These are phyloP conservation scores for Heterobasidion irregulare DNA, from an alignment of 1,284 basidiomycete genomes.

Conservation along the genomic window DNA sequence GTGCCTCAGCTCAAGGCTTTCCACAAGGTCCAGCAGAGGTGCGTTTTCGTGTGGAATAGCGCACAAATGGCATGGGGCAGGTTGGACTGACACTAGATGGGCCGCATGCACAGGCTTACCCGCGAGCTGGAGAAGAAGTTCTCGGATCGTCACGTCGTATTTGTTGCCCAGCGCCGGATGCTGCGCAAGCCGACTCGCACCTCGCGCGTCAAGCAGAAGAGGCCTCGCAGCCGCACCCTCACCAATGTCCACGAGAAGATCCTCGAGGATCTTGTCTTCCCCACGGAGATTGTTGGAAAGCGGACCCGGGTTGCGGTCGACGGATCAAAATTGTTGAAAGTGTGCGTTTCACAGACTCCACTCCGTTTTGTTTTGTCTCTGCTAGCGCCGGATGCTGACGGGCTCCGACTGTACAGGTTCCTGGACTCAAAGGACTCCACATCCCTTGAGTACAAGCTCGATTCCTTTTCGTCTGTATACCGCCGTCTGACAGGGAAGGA, in stretches of 20 bases:
- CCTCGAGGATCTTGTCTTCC: slow-evolving; percentile 98
- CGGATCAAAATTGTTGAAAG: slow-evolving; percentile 89
- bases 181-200: slow-evolving; percentile 95
- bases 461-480: slow-evolving; percentile 94
- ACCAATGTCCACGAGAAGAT: slow-evolving; percentile 98
- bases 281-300: slow-evolving; percentile 98
- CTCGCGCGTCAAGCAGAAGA: slow-evolving; percentile 91
- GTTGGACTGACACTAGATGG: background rate
- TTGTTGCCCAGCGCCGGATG: slow-evolving; percentile 98
- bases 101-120: slow-evolving; percentile 65
- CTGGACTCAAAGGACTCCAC: slow-evolving; percentile 98
- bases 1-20: slow-evolving; percentile 98
- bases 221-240: slow-evolving; percentile 94
- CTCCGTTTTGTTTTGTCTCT: slow-evolving; percentile 3
- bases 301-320: slow-evolving; percentile 87
- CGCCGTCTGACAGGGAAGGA: slow-evolving; percentile 92
- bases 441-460: slow-evolving; percentile 99
- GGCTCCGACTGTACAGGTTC: slow-evolving; percentile 47
- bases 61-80: background rate
- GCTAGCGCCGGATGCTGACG: slow-evolving; percentile 3
- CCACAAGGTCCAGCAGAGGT: slow-evolving; percentile 98
- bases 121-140: slow-evolving; percentile 99
- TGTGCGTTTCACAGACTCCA: slow-evolving; percentile 50
- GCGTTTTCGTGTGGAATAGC: slow-evolving; percentile 23
- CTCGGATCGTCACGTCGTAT: slow-evolving; percentile 97